Evolutionary conservation across 1,284 basidiomycete genomes (phyloP), one percentile per base, ranked within the genome.

Genomic region (Cryptococcus sp.): DNA sequence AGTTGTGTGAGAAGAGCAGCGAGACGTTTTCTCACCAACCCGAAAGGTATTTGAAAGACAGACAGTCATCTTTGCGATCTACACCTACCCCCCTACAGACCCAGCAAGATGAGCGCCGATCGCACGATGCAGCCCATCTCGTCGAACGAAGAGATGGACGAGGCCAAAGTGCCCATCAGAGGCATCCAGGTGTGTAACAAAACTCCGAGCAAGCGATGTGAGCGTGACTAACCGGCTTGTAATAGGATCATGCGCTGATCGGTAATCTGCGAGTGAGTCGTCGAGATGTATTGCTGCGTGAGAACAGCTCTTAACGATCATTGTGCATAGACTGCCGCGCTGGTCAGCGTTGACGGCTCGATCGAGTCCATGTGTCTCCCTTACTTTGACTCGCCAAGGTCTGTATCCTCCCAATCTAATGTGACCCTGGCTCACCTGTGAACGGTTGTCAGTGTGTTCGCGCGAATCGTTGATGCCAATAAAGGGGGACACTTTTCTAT

Each of bases 401-500:
- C 20, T 47, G 70, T 56, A 0, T 34, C n/a, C 34, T 22, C 19
- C n/a, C 34, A 26, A 26, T 7, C 29, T 39, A 16, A 22, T 16
- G n/a, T 16, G 3, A 19, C 37, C 3, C 8, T 13, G 40, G 25
- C 17, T 45, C 8, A 34, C 41, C 41, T 17, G 22, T n/a, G 6
- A 41, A 39, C 44, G 1, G 6, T 49, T 22, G 52, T 19, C 29
- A 75, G 73, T 20, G 82, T 96, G 39, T 96, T 95, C 65, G 92
- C 91, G 6, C 89, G 83, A 81, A 73, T 80, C 50, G 58, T 80
- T 52, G 78, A 80, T 58, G 70, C 71, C 43, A 65, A 80, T 63
- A 80, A 89, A 82, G 93, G 93, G n/a, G 93, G 93, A 0, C 93
- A 96, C 74, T 95, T 94, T 74, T 89, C 87, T 5, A 87, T 95